Percentiles rank a stretch among this genome's conserved stretches.
Conservation (phyloP, 352 stramenopile species). For the Nothophytophthora sp. region DNA sequence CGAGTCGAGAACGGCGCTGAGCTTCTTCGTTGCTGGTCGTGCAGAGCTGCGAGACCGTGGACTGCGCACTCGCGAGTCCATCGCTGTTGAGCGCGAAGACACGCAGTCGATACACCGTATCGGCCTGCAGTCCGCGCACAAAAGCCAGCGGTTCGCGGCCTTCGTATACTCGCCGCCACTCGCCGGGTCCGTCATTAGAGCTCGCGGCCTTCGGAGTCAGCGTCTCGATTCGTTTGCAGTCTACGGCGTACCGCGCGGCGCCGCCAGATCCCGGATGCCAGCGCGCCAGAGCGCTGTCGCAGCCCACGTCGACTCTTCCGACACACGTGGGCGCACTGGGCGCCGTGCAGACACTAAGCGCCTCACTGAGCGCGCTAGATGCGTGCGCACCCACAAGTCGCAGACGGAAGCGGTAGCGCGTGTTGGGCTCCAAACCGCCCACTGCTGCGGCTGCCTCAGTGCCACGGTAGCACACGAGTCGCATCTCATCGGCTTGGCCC, state of each 20-base stretch:
- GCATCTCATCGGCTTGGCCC: constrained; percentile 44
- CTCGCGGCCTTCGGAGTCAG: constrained; percentile 20
- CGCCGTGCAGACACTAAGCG: constrained; percentile 70
- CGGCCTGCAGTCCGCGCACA: constrained; percentile 65
- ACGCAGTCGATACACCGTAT: constrained; percentile 85
- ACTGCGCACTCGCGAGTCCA: constrained; percentile 64
- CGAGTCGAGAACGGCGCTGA: constrained; percentile 33
- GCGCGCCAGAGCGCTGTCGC: constrained; percentile 59
- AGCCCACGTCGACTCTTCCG: constrained; percentile 54
- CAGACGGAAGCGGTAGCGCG: constrained; percentile 82
- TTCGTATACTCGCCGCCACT: constrained; percentile 84
- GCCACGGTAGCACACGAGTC: constrained; percentile 76
- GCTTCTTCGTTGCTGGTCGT: constrained; percentile 70
- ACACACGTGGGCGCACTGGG: constrained; percentile 56
- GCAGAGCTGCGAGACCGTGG: constrained; percentile 78
- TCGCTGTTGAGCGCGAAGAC: constrained; percentile 82
- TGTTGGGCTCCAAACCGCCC: constrained; percentile 82
- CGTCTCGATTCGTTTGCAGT: constrained; percentile 75
- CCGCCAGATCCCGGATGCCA: constrained; percentile 83
- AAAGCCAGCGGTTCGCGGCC: constrained; percentile 67
- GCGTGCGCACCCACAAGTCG: constrained; percentile 75
- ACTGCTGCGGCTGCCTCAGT: constrained; percentile 42
- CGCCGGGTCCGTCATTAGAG: constrained; percentile 24
- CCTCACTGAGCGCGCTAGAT: constrained; percentile 74
- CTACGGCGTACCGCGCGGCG: constrained; percentile 70